Base-by-base conservation (phyloP, 2,329 filamentous ascomycete genomes). In the Scopulariopsis brevicaulis region DNA sequence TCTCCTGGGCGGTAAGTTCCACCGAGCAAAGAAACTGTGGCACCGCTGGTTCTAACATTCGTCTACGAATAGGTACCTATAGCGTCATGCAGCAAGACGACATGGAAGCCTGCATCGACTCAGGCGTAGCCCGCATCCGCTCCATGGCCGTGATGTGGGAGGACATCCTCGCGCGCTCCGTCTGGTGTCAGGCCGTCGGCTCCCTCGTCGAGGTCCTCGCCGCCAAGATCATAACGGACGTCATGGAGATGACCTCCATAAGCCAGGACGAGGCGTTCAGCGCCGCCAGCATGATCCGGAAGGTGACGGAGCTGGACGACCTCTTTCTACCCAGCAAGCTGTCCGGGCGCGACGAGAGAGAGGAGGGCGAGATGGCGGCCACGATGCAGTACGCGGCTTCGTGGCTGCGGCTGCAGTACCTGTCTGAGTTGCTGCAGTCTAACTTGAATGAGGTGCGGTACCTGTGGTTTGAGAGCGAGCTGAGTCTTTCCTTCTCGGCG, bases 381-480 rank as follows among this genome's bases (percentile, higher is more conserved):
- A 85, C 83, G 37, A 75, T 80, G 3, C 81, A 85, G 64, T 85
- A 84, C 62, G 81, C 82, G 4, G 73, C 76, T 2, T 77, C 75
- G 54, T 87, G 84, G 84, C 72, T 86, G 59, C 77, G 83, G 54
- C 74, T 87, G 60, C 82, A 85, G 68, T 86, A 81, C 63, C 72
- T 87, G 20, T 79, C 79, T 61, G 80, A 86, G 67, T 78, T 86
- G 32, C 71, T 87, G 62, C 83, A 87, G 71, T 85, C 82, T 63
- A 85, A 86, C 64, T 71, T 86, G 57, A 79, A 79, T 61, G 84
- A 86, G 61, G 79, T 87, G 58, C 76, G 74, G 59, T 85, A 75
- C 61, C 68, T 87, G 43, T 87, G 84, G 84, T 76, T 80, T 64
- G 83, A 87, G 61, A 83, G 82, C 68, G 83, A 86, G 67, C 71